These are phyloP conservation scores for Solanum hybrid DNA, from an alignment of 305 asterid species.

Conservation along the genomic window DNA sequence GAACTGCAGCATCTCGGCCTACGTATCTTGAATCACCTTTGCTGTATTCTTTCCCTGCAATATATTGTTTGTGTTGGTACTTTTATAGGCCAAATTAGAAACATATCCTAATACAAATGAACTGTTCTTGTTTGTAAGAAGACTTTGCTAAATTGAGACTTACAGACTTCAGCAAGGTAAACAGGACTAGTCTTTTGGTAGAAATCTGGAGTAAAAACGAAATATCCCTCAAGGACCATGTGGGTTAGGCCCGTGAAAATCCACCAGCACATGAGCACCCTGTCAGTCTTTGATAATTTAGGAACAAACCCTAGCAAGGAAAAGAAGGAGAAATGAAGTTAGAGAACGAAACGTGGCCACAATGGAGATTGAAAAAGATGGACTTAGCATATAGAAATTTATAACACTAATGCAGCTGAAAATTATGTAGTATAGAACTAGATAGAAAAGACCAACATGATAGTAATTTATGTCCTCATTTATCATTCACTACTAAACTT, in stretches of 20 bases:
- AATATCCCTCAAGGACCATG: slow-evolving; percentile 72
- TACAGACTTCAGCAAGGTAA: slow-evolving; percentile 83
- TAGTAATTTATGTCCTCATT: background rate
- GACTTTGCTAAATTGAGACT: slow-evolving; percentile 23
- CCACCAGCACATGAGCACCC: slow-evolving; percentile 85
- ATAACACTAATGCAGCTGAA: background rate
- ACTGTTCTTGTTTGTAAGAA: background rate
- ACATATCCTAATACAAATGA: background rate
- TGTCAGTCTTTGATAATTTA: slow-evolving; percentile 50
- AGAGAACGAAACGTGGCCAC: background rate
- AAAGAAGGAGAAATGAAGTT: slow-evolving; percentile 4
- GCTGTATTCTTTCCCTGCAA: slow-evolving; percentile 94
- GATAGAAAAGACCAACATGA: background rate
- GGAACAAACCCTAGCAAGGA: slow-evolving; percentile 37
- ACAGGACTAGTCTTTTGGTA: slow-evolving; percentile 50
- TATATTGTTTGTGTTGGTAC: background rate
- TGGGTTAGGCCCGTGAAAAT: slow-evolving; percentile 76
- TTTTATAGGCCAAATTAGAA: background rate
- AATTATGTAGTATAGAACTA: background rate
- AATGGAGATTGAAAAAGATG: background rate
- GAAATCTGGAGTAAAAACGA: slow-evolving; percentile 64
- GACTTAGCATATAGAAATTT: background rate
- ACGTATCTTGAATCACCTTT: slow-evolving; percentile 94
- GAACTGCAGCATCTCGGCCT: slow-evolving; percentile 56
- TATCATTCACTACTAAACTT: background rate